Evolutionary conservation across 1,284 basidiomycete genomes (phyloP), one percentile per base, ranked within the genome.

Genomic region (Trametes sp.): DNA sequence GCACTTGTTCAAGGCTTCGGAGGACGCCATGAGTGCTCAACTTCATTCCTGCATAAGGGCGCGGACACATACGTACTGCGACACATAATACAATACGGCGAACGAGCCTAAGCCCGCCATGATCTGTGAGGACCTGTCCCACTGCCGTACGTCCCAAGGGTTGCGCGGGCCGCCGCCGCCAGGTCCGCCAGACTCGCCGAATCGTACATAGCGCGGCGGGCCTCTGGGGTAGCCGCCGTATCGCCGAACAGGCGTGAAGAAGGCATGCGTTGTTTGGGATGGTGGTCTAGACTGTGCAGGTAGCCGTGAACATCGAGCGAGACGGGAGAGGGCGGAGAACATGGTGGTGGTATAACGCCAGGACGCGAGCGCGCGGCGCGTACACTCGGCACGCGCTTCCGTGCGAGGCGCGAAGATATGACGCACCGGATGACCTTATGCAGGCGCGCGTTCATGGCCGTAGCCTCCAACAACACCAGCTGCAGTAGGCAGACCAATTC

Each of bases 1-100:
- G 89, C 0, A 93, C 90, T 70, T 85, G 82, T 72, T 96, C 94
- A 21, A 94, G 79, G 71, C 94, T 95, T 41, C 38, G 29, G 24
- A 19, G 28, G 28, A 48, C 21, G 13, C 14, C 31, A 26, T 38
- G 28, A 46, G 50, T 31, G 2, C 38, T 26, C 24, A 23, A 11
- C 41, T 28, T 6, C 24, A 9, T 1, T 24, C 23, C 19, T 28
- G 42, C 6, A 28, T 31, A 36, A 28, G 1, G 13, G 9, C 2
- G 24, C 26, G 44, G 41, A 28, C 49, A 61, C 56, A 62, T 55
- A 80, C 87, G 75, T 71, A 90, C 87, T 89, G 86, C 14, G 75
- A 67, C 3, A 87, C 73, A 72, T 87, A 89, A 75, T 89, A 92
- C 5, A 80, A 71, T 7, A 76, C 78, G 1, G 80, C 83, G 16